These are phyloP conservation scores for Cerrena zonata DNA, from an alignment of 1,284 basidiomycete genomes.

Conservation along the genomic window DNA sequence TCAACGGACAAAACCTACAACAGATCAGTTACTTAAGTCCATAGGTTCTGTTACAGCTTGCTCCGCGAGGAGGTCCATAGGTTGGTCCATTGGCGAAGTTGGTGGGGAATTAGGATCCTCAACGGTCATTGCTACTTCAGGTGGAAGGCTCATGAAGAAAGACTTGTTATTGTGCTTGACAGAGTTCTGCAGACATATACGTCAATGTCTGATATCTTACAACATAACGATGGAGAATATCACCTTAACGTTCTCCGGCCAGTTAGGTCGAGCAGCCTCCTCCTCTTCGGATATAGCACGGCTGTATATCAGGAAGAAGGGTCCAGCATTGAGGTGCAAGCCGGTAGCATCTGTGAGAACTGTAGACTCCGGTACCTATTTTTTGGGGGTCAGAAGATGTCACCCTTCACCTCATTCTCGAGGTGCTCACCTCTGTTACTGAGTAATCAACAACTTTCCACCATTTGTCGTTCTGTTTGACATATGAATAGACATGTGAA, in stretches of 20 bases:
- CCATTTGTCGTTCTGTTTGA: constrained; percentile 60
- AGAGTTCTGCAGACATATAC: constrained; percentile 20
- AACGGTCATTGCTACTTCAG: constrained; percentile 17
- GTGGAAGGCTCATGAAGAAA: constrained; percentile 24
- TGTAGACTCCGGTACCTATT: constrained; percentile 59
- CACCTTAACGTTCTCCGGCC: constrained; percentile 41
- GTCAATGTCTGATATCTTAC: not conserved
- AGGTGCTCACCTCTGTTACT: constrained; percentile 51
- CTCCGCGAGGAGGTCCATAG: not conserved
- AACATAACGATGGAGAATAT: no score
- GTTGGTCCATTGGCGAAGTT: constrained; percentile 6
- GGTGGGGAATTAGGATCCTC: constrained; percentile 27
- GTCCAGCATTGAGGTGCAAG: constrained; percentile 66
- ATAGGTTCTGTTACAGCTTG: constrained; percentile 3
- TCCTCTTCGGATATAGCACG: constrained; percentile 38
- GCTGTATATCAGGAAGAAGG: constrained; percentile 69
- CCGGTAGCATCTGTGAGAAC: constrained; percentile 64
- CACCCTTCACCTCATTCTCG: not conserved
- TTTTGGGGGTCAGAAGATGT: no score
- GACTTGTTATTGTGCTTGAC: constrained; percentile 29
- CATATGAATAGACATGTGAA: constrained; percentile 70
- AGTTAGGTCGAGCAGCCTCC: constrained; percentile 25
- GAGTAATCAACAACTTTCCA: constrained; percentile 72
- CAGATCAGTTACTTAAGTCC: constrained; percentile 1
- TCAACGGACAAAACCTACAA: not conserved